phyloP scores from a whole-genome alignment of 179 eudicot species.

The Carnegiea gigantea region DNA sequence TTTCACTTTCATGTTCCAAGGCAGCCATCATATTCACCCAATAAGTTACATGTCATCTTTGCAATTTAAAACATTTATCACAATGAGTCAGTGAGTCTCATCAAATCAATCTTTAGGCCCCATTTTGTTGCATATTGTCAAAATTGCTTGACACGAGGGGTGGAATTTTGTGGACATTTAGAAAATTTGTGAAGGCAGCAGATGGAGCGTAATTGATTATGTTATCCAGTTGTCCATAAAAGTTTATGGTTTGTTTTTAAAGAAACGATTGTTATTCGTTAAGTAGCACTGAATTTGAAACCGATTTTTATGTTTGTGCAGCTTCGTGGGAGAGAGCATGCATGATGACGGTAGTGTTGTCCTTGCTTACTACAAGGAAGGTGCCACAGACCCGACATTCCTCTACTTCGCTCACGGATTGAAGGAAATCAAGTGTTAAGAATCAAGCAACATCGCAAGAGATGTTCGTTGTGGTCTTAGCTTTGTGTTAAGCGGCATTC shows the following conservation, averaged over 20 bases:
- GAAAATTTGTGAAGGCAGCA: no score
- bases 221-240: no score
- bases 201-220: no score
- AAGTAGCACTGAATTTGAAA: not conserved
- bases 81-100: no score
- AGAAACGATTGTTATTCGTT: not conserved
- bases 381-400: conserved; percentile 48
- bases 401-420: conserved; percentile 41
- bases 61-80: no score
- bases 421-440: conserved; percentile 44
- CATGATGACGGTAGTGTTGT: conserved; percentile 30
- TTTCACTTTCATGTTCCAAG: not conserved
- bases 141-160: no score
- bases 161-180: no score
- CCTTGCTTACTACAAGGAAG: conserved; percentile 50
- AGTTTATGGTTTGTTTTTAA: not conserved
- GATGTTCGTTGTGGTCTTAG: not conserved
- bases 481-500: not conserved
- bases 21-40: no score
- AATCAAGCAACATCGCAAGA: conserved; percentile 10
- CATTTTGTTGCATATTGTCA: no score
- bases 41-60: no score
- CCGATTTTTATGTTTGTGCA: conserved; percentile 1
- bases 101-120: no score
- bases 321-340: conserved; percentile 54